Base-by-base conservation (phyloP, 1,139 yeast species). In the Scheffersomyces segobiensis region DNA sequence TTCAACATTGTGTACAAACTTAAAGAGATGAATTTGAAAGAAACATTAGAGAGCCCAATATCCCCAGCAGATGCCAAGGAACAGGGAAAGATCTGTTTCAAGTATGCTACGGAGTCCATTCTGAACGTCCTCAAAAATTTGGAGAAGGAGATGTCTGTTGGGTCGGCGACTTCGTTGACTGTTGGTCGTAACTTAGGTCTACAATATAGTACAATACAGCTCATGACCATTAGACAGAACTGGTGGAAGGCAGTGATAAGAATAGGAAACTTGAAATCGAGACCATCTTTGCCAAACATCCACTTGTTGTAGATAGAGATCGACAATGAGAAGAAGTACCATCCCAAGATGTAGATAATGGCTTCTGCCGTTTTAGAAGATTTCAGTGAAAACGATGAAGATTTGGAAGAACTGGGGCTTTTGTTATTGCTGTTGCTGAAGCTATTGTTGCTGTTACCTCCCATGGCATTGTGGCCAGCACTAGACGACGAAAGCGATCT, bases 231-330 rank as follows among this genome's bases (percentile, higher is more conserved):
- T 60, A 95, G 82, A 46, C 93, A 84, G 42, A 89, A 71, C 76
- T 95, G 98, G 73, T 95, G 99, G 64, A 89, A 82, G 5, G 93
- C 80, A 0, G 99, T 95, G 55, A 93, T 85, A 32, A 93, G 74
- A 19, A 95, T 83, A 1, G 99, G 99, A 71, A 86, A 95, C 53
- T 86, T 84, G 69, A 95, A 89, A 67, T 91, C 84, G 60, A 93
- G 78, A 18, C 91, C 71, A 73, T 81, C 53, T 21, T 21, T 48
- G 51, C 96, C 93, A 76, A 93, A 95, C 97, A 95, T 93, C 98
- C 98, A 93, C 74, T 93, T 95, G 78, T 95, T 95, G 77, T 95
- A 95, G 47, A 93, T 80, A n/a, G 97, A 89, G 42, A 93, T 85
- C 17, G 91, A 75, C 60, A 92, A 81, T 17, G 96, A 89, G 62